Conservation (phyloP, 1,284 basidiomycete genomes). For the Naganishia albida region DNA sequence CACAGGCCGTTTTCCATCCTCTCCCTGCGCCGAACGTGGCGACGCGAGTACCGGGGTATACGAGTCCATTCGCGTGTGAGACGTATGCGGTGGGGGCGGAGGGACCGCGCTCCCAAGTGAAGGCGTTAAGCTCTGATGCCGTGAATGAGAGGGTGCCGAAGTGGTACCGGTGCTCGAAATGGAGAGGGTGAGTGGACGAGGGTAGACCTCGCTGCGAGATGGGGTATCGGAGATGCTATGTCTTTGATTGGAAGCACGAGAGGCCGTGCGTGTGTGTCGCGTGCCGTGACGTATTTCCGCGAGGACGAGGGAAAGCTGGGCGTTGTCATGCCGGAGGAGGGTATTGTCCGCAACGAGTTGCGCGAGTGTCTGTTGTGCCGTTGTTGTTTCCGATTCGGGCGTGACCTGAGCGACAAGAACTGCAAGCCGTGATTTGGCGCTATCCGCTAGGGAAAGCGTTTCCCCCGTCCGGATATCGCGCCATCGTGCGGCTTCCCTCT, state of each 20-base stretch:
- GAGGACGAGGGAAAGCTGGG: slow-evolving; percentile 72
- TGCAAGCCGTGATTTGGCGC: not conserved
- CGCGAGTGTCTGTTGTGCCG: slow-evolving; percentile 24
- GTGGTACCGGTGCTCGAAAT: slow-evolving; percentile 2
- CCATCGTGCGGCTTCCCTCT: slow-evolving; percentile 11
- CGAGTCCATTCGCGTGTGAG: slow-evolving; percentile 11
- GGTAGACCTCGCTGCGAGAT: not conserved
- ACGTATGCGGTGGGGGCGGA: slow-evolving; percentile 14
- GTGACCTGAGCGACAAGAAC: not conserved
- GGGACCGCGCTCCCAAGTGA: slow-evolving; percentile 8
- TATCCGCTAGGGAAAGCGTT: not conserved
- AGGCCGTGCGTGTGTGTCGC: slow-evolving; percentile 44
- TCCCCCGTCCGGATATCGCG: slow-evolving; percentile 2
- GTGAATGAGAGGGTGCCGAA: not conserved
- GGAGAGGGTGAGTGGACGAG: slow-evolving; percentile 13
- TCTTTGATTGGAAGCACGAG: too few relatives aligned
- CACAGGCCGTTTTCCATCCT: not conserved
- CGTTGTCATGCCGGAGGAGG: slow-evolving; percentile 73
- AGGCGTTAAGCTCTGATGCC: slow-evolving; percentile 15
- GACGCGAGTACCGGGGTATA: slow-evolving; percentile 6
- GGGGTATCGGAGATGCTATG: too few relatives aligned
- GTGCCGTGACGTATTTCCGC: slow-evolving; percentile 53
- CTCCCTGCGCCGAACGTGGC: slow-evolving; percentile 1
- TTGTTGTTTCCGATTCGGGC: not conserved
- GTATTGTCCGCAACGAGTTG: slow-evolving; percentile 81